Evolutionary conservation across 306 rosid genomes (phyloP).

Genomic region (Acacia melanoxylon): DNA sequence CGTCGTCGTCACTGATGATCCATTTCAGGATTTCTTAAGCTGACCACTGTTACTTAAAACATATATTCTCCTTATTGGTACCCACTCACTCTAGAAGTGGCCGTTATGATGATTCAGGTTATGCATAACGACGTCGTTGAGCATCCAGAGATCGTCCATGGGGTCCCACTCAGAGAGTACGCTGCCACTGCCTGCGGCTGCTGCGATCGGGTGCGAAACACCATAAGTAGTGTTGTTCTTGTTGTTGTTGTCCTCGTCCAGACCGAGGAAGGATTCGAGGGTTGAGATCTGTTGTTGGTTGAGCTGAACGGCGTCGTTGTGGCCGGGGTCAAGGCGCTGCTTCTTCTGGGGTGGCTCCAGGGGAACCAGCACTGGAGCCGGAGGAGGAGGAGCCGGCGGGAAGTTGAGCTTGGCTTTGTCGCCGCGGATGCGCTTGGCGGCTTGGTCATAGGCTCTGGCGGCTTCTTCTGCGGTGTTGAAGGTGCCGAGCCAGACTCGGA

Average conservation of each 20-base stretch:
- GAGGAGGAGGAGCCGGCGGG: background rate
- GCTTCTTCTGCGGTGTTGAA: constrained; percentile 72
- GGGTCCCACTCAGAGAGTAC: constrained; percentile 26
- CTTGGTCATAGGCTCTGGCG: constrained; percentile 69
- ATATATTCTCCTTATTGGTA: background rate
- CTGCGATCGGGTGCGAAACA: constrained; percentile 14
- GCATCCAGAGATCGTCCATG: constrained; percentile 51
- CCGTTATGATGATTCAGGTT: background rate
- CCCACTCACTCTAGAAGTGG: background rate
- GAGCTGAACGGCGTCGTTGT: constrained; percentile 24
- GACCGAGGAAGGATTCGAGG: constrained; percentile 60
- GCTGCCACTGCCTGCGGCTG: background rate
- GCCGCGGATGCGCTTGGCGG: constrained; percentile 80
- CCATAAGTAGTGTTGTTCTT: background rate
- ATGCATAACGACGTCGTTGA: constrained; percentile 47
- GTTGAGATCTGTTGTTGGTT: constrained; percentile 46
- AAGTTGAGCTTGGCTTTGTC: constrained; percentile 84
- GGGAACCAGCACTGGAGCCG: background rate
- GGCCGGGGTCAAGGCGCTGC: constrained; percentile 27
- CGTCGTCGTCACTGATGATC: background rate
- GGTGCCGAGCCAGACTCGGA: constrained; percentile 80
- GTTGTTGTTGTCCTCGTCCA: constrained; percentile 22
- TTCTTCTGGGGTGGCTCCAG: constrained; percentile 32
- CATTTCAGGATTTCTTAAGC: background rate
- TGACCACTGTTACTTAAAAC: background rate